A percentile compares a stretch with the other conserved stretches of the same genome.
phyloP scores from a whole-genome alignment of 805 yeast genomes.

The Saturnispora bothae region DNA sequence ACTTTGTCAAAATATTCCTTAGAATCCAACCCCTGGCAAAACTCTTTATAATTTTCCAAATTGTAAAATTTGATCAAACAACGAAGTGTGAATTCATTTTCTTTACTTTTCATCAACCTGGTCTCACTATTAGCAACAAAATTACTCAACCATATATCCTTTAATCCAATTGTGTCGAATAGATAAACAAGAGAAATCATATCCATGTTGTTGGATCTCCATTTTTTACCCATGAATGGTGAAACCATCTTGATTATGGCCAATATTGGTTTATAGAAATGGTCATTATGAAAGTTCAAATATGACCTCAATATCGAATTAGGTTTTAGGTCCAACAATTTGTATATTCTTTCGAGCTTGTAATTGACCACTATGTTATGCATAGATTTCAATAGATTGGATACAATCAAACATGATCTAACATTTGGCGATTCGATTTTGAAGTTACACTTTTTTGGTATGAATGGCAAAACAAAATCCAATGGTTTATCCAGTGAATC shows the following conservation, averaged over 20 bases:
- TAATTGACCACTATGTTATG: constrained; percentile 46
- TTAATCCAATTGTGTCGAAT: constrained; percentile 56
- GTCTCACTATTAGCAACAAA: constrained; percentile 66
- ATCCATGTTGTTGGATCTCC: constrained; percentile 93
- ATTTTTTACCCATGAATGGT: constrained; percentile 87
- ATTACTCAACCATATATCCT: constrained; percentile 89
- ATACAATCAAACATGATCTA: constrained; percentile 37
- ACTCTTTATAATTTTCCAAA: too few relatives aligned
- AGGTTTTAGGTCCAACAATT: constrained; percentile 52
- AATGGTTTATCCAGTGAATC: too few relatives aligned
- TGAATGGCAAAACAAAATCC: constrained; percentile 22
- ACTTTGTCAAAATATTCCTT: constrained; percentile 14
- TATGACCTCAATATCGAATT: constrained; percentile 49
- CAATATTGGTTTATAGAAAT: constrained; percentile 58
- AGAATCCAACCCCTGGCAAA: too few relatives aligned
- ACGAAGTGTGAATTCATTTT: constrained; percentile 77
- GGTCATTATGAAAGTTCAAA: constrained; percentile 49
- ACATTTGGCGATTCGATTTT: constrained; percentile 19
- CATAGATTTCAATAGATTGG: constrained; percentile 43
- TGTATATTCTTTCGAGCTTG: constrained; percentile 65
- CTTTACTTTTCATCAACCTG: constrained; percentile 65
- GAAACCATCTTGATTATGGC: constrained; percentile 68
- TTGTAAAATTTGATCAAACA: constrained; percentile 73
- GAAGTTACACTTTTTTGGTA: constrained; percentile 18
- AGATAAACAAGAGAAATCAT: constrained; percentile 78